phyloP scores from a whole-genome alignment of 176 grass and related monocot genomes.

The Oryza glaberrima region DNA sequence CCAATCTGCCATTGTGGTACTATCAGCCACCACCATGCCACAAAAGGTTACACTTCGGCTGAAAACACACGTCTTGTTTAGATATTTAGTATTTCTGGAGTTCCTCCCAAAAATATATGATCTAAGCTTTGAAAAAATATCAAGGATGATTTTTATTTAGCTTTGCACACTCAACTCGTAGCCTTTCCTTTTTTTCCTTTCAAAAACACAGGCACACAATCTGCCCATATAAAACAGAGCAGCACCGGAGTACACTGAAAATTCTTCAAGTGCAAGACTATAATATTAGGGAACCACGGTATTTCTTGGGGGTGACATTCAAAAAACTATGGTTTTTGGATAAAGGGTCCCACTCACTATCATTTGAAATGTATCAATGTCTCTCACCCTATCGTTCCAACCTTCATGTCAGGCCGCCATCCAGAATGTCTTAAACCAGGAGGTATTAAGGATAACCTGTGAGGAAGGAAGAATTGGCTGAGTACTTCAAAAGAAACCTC shows the following conservation, averaged over 20 bases:
- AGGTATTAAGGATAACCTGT: constrained; percentile 36
- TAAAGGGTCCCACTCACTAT: constrained; percentile 16
- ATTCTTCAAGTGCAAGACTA: constrained; percentile 27
- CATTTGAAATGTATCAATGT: constrained; percentile 47
- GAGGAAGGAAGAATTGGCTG: constrained; percentile 33
- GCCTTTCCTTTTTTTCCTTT: neutral
- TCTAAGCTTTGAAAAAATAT: neutral
- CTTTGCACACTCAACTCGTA: constrained; percentile 18
- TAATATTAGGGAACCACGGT: constrained; percentile 28
- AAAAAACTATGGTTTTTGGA: constrained; percentile 30
- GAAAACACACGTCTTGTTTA: neutral
- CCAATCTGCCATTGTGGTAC: neutral
- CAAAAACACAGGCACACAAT: neutral
- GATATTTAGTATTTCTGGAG: neutral
- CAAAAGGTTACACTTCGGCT: neutral
- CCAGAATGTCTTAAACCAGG: constrained; percentile 45
- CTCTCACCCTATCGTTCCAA: constrained; percentile 33
- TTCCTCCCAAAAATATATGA: neutral
- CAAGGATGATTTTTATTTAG: neutral
- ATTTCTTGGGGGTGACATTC: constrained; percentile 36
- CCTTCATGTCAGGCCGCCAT: constrained; percentile 7
- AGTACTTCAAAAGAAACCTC: constrained; percentile 15
- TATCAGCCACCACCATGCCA: neutral
- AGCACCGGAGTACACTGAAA: constrained; percentile 16
- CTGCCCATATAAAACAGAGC: neutral